Percentiles rank a stretch among this genome's conserved stretches.
These are phyloP conservation scores for Phytophthora litchii DNA, from an alignment of 352 stramenopile species.

Conservation along the genomic window DNA sequence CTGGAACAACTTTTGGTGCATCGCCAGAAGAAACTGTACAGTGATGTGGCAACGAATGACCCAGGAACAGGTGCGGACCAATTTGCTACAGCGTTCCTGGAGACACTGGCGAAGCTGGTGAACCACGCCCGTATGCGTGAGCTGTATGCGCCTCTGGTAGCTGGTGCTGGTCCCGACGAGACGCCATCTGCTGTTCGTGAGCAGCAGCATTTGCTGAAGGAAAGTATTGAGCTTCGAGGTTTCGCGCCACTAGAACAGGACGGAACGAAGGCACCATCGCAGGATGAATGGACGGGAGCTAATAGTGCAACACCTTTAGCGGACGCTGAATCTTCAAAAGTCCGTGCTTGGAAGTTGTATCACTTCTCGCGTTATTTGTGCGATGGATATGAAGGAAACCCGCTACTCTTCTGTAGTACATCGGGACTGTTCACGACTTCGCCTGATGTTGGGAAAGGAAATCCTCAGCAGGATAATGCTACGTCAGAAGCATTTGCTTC, in stretches of 20 bases:
- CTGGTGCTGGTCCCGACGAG: constrained; percentile 14
- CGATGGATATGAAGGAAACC: constrained; percentile 60
- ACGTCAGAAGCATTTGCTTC: constrained; percentile 23
- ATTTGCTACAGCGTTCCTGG: constrained; percentile 49
- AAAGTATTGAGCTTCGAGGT: constrained; percentile 73
- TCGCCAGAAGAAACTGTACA: constrained; percentile 36
- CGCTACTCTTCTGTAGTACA: constrained; percentile 49
- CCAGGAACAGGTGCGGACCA: constrained; percentile 25
- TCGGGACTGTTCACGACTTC: constrained; percentile 36
- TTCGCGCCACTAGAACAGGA: constrained; percentile 59
- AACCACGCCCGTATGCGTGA: constrained; percentile 59
- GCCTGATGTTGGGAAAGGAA: constrained; percentile 20
- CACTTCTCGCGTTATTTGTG: constrained; percentile 65
- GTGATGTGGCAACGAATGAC: constrained; percentile 27
- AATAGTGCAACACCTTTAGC: constrained; percentile 29
- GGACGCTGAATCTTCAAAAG: constrained; percentile 53
- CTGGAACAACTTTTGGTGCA: constrained; percentile 40
- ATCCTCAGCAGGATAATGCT: constrained; percentile 21
- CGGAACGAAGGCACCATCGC: constrained; percentile 9
- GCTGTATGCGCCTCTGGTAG: constrained; percentile 43
- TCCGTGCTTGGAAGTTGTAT: constrained; percentile 70
- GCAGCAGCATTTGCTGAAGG: constrained; percentile 65
- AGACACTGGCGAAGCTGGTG: constrained; percentile 54
- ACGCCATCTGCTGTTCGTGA: constrained; percentile 32
- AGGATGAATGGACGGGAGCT: constrained; percentile 31